These are phyloP conservation scores for Groenewaldozyma tartarivorans DNA, from an alignment of 805 yeast genomes.

Conservation along the genomic window DNA sequence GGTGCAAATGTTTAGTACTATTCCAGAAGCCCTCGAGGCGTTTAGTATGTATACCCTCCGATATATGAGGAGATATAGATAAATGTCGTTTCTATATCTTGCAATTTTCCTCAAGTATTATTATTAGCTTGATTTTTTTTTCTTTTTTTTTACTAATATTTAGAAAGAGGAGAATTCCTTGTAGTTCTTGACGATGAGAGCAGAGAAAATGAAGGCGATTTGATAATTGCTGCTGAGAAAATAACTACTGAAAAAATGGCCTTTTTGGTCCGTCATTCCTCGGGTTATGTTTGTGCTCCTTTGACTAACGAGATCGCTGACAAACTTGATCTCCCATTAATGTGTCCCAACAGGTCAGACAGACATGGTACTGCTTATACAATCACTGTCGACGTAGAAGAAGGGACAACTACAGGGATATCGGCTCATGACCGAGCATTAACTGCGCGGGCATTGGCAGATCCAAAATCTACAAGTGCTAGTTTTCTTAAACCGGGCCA, in stretches of 20 bases:
- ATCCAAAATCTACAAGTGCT: conserved; percentile 40
- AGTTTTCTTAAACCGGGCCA: conserved; percentile 93
- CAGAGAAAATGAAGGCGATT: conserved; percentile 96
- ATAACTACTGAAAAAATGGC: conserved; percentile 86
- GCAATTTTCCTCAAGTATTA: no score
- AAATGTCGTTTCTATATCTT: no score
- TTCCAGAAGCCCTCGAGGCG: conserved; percentile 65
- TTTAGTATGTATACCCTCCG: conserved; percentile 48
- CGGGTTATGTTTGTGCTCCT: conserved; percentile 91
- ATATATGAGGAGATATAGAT: no score
- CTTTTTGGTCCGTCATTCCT: conserved; percentile 64
- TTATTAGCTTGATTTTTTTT: no score
- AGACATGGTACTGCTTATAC: conserved; percentile 97
- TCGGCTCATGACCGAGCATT: conserved; percentile 89
- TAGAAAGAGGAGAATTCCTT: conserved; percentile 66
- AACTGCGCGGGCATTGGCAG: conserved; percentile 67
- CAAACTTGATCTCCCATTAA: conserved; percentile 63
- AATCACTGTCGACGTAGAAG: conserved; percentile 73
- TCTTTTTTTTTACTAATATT: neutral
- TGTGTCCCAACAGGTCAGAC: conserved; percentile 58
- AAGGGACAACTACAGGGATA: conserved; percentile 94
- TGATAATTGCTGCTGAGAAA: conserved; percentile 82
- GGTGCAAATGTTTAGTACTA: conserved; percentile 29
- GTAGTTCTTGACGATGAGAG: conserved; percentile 96
- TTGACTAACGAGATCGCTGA: conserved; percentile 71